Conservation (phyloP, 2,329 filamentous ascomycete species). For the Raffaelea albimanens region DNA sequence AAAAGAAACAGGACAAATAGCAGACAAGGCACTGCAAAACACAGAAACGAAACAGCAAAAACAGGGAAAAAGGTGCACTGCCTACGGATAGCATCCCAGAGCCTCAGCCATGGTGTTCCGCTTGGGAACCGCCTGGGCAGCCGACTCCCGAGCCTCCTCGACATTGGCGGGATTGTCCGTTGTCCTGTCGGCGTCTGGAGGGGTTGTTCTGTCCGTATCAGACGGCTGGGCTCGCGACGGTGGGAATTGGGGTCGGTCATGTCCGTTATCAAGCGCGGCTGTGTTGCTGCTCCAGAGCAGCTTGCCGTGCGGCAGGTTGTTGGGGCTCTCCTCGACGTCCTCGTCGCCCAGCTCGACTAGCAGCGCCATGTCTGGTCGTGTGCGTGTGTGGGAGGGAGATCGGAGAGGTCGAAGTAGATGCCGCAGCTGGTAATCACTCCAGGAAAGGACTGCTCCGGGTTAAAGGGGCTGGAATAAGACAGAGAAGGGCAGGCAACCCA, state of each 20-base stretch:
- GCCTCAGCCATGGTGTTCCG: slow-evolving; percentile 51
- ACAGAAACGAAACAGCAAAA: slow-evolving; percentile 8
- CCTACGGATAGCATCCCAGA: slow-evolving; percentile 61
- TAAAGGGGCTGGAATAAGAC: neutral
- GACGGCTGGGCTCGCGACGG: neutral
- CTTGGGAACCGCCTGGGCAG: slow-evolving; percentile 36
- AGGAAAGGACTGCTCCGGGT: neutral
- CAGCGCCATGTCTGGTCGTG: slow-evolving; percentile 17
- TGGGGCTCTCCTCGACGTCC: slow-evolving; percentile 17
- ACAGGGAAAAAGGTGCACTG: slow-evolving; percentile 19
- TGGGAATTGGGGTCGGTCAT: slow-evolving; percentile 5
- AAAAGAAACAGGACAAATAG: neutral
- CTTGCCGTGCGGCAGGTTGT: slow-evolving; percentile 15
- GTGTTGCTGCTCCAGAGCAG: slow-evolving; percentile 14
- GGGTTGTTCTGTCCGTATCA: neutral
- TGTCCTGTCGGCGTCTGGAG: slow-evolving; percentile 2
- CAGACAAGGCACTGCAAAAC: neutral
- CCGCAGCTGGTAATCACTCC: neutral
- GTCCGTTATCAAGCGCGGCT: slow-evolving; percentile 4
- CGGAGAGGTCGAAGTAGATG: neutral
- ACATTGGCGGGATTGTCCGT: slow-evolving; percentile 3
- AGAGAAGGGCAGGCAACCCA: neutral
- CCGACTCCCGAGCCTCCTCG: slow-evolving; percentile 15
- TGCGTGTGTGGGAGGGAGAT: neutral
- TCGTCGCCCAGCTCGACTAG: slow-evolving; percentile 24